Evolutionary conservation across 306 rosid genomes (phyloP), one percentile per base, ranked within the genome.

Genomic region (Acacia acuminata): DNA sequence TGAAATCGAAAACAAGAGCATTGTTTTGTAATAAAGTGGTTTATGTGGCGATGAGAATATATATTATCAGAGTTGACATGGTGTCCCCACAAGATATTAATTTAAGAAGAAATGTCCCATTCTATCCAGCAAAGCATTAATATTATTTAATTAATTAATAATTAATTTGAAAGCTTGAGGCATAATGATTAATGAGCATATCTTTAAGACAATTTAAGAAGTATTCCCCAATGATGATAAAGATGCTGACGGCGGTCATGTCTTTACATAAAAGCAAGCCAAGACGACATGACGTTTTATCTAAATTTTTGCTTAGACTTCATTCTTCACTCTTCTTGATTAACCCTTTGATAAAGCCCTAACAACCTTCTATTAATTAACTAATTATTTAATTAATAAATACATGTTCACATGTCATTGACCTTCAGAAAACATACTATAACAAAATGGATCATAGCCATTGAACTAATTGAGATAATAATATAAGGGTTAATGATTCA

Each of bases 341-440:
- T 87, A 91, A 88, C 95, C 89, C 92, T 83, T 86, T 87, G 97
- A 94, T 84, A 85, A 91, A 73, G 91, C 89, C 87, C 60, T 55
- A 67, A 73, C 94, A 92, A 90, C 98, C 77, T 91, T 91, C 84
- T n/a, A 73, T 71, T 53, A 75, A 72, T 82, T 79, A 17, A 79
- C 16, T 43, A 71, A 19, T 61, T 20, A 36, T 2, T 69, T 24
- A 22, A 69, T 70, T 44, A 43, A 27, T 63, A 13, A 25, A 63
- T 27, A 25, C 7, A 63, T 25, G 6, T 27, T 58, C 22, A 8
- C 30, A 58, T 3, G 14, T 30, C 30, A 30, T n/a, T 22, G 65
- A 58, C 25, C 24, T 8, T 7, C 5, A 9, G 9, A 8, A 56
- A 0, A 20, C 2, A 7, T 53, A 27, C 27, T 27, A 53, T 53